Evolutionary conservation across 2,329 filamentous ascomycete genomes (phyloP), one percentile per base, ranked within the genome.

Genomic region (Gaeumannomyces sp.): DNA sequence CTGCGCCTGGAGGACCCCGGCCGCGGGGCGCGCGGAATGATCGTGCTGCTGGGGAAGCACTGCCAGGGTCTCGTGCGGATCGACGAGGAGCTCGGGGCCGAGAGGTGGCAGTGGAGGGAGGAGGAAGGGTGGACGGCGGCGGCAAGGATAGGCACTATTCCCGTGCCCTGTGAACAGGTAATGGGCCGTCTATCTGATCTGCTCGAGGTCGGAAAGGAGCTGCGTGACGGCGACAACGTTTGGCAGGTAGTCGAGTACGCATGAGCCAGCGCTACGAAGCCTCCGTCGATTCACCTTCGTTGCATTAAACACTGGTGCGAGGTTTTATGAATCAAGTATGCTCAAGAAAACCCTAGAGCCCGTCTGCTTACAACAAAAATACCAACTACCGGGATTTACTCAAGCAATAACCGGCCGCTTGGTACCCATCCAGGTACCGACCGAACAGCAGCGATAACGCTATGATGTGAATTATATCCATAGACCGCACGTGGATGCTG

Each of bases 21-120:
- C 2, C 67, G 67, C 10, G 67, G 68, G 19, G 74, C 74, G 2
- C 74, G 81, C 2, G 87, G 87, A 0, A 74, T 83, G 67, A 76
- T 87, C 0, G 74, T 89, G 0, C 72, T 82, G 28, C 70, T 89
- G 1, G 87, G 85, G 0, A 75, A 78, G 65, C 81, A 77, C 67
- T 83, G 79, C 53, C 87, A 90, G 76, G 86, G 82, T 1, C 71
- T 89, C 5, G 38, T 85, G 62, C 78, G 82, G 67, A 72, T 74
- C 2, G 81, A 78, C 0, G 72, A 75, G 0, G 69, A 72, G 6
- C 70, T 83, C 14, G 75, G 78, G 27, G 75, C 81, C 1, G 86
- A 89, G 77, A 76, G 85, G 64, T 88, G 85, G 85, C 76, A 79
- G 69, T 83, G 77, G 69, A 60, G 62, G n/a, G 60, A 27, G 29